Conservation (phyloP, 2,329 filamentous ascomycete genomes). For the Claviceps digitariae region DNA sequence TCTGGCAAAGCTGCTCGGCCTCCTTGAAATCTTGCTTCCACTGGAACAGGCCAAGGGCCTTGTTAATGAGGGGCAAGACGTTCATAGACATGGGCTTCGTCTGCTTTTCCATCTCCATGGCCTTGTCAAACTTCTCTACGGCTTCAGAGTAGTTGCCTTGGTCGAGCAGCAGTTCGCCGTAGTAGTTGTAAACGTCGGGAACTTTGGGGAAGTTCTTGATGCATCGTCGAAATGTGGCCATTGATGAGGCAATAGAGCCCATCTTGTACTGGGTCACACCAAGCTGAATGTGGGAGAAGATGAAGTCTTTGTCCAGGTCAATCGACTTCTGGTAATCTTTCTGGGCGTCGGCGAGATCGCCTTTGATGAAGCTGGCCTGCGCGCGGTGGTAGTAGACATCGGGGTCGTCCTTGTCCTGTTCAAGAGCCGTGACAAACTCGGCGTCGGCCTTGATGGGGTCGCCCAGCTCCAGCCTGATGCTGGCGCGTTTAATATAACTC, state of each 20-base stretch:
- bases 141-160: constrained; percentile 93
- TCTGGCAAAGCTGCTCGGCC: constrained; percentile 92
- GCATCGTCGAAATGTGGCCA: constrained; percentile 94
- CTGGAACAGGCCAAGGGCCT: constrained; percentile 91
- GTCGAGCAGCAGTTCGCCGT: constrained; percentile 90
- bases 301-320: constrained; percentile 88
- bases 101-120: constrained; percentile 97
- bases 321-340: constrained; percentile 99
- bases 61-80: constrained; percentile 94
- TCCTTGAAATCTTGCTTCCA: constrained; percentile 95
- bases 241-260: constrained; percentile 92
- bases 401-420: constrained; percentile 76
- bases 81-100: constrained; percentile 93
- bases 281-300: constrained; percentile 98
- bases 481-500: constrained; percentile 97
- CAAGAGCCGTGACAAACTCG: constrained; percentile 76
- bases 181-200: constrained; percentile 99
- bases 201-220: constrained; percentile 98
- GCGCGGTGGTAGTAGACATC: constrained; percentile 99
- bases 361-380: constrained; percentile 94
- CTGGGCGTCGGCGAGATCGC: constrained; percentile 81
- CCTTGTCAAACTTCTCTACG: constrained; percentile 94
- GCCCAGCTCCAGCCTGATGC: constrained; percentile 90
- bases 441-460: constrained; percentile 74
- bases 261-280: constrained; percentile 99